Base-by-base conservation (phyloP, 208 protist species). In the Vickermania spadyakhi region DNA sequence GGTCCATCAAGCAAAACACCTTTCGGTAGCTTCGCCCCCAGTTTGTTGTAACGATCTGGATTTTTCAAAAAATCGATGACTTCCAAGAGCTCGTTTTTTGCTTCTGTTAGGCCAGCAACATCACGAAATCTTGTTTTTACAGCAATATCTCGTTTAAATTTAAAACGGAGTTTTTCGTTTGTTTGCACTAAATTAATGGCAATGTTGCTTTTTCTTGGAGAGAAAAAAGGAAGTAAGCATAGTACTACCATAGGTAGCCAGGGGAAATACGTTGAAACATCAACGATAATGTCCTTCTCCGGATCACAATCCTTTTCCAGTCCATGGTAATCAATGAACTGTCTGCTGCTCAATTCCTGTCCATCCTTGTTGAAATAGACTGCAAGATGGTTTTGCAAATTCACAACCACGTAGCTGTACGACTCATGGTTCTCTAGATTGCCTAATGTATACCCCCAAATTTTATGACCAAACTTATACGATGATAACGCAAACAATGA, bases 41-140 rank as follows among this genome's bases (percentile, higher is more conserved):
- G 81, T 13, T 67, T 56, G n/a, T 76, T 70, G 67, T 98, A 99
- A 53, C 89, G 92, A n/a, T 75, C 61, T 2, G 96, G 96, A 60
- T 96, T 77, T 60, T 89, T 87, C 11, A 99, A 77, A 50, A 98
- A 98, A 57, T 98, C 89, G 42, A 99, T 94, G 28, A 98, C 89
- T 66, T 98, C 87, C 41, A 91, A 64, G 30, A 94, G 81, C 66
- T 94, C 87, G 52, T 84, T 73, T 62, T 94, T 94, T 21, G 84
- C 82, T 72, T 94, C 84, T 11, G 81, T 86, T 52, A 94, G 65
- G 2, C 87, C 87, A 28, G 87, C 87, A 28, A 94, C 84, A 69
- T 94, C 81, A 22, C 62, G 75, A 14, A 94, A 65, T 21, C 79
- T 71, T 57, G 87, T 94, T 23, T 58, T 66, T 23, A 91, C 75